Conservation (phyloP, 768 basidiomycete genomes). For the Fomitopsis serialis region DNA sequence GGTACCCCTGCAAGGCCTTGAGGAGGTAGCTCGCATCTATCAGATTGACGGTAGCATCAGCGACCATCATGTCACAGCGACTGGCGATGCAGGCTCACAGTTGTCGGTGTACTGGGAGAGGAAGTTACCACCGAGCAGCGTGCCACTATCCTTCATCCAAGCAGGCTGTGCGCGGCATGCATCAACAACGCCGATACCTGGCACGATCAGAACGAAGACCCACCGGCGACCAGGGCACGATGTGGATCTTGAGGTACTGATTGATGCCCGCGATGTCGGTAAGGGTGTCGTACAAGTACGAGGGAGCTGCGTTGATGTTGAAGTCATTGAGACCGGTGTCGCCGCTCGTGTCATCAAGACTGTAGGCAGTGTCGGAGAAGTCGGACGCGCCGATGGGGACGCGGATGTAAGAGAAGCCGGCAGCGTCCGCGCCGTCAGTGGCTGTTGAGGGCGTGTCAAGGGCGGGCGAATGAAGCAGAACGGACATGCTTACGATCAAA, state of each 20-base stretch:
- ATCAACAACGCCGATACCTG: not conserved
- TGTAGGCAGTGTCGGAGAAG: constrained; percentile 60
- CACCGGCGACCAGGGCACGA: constrained; percentile 77
- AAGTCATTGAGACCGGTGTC: constrained; percentile 58
- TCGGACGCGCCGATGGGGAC: constrained; percentile 71
- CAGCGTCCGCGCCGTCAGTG: constrained; percentile 52
- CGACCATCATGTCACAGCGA: not conserved
- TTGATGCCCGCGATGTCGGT: constrained; percentile 60
- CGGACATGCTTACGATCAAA: constrained; percentile 40
- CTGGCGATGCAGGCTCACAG: constrained; percentile 32
- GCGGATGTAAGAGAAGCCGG: constrained; percentile 66
- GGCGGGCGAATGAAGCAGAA: not conserved
- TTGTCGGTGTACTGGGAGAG: constrained; percentile 38
- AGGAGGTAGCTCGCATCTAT: constrained; percentile 68
- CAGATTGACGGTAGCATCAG: not conserved
- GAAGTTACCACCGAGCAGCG: constrained; percentile 64
- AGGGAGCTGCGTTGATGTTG: constrained; percentile 51
- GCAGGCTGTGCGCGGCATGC: constrained; percentile 43
- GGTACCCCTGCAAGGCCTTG: constrained; percentile 69
- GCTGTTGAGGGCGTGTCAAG: constrained; percentile 24
- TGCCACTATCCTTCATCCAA: constrained; percentile 70
- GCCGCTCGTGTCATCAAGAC: constrained; percentile 54
- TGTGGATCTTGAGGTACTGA: constrained; percentile 43
- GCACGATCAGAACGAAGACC: constrained; percentile 12
- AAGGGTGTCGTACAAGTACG: constrained; percentile 59